These are phyloP conservation scores for Ochetophila trinervis DNA, from an alignment of 306 rosid species.

Conservation along the genomic window DNA sequence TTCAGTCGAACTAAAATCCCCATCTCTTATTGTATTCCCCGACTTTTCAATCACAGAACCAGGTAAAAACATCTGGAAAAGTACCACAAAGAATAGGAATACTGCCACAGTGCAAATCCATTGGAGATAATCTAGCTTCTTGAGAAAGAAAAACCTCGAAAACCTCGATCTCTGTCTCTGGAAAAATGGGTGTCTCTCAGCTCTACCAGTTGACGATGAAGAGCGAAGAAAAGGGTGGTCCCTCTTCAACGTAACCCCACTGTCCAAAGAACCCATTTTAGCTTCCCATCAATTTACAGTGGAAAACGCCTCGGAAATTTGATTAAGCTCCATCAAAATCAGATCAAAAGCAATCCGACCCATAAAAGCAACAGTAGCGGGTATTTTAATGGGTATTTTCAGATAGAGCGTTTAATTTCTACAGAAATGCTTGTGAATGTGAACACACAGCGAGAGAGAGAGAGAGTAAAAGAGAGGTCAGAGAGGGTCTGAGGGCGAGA, in stretches of 20 bases:
- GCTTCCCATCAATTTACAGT: conserved; percentile 50
- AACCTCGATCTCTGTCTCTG: conserved; percentile 91
- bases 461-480: conserved; percentile 27
- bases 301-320: conserved; percentile 28
- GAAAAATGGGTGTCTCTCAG: conserved; percentile 54
- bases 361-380: background rate
- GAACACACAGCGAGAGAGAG: background rate
- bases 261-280: conserved; percentile 89
- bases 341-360: conserved; percentile 1
- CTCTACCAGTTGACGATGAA: conserved; percentile 34
- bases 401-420: conserved; percentile 8
- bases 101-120: conserved; percentile 89
- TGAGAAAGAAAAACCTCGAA: conserved; percentile 66
- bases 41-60: conserved; percentile 67
- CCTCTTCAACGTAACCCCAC: conserved; percentile 59
- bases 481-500: conserved; percentile 14
- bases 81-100: conserved; percentile 69
- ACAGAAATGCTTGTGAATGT: conserved; percentile 33
- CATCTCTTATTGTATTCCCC: conserved; percentile 32
- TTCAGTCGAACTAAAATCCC: conserved; percentile 41
- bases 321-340: conserved; percentile 24
- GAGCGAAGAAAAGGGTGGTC: conserved; percentile 65
- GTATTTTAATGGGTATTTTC: background rate
- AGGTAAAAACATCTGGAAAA: conserved; percentile 84
- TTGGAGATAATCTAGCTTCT: conserved; percentile 82